Base-by-base conservation (phyloP, 352 stramenopile species). In the Plasmopara muralis region DNA sequence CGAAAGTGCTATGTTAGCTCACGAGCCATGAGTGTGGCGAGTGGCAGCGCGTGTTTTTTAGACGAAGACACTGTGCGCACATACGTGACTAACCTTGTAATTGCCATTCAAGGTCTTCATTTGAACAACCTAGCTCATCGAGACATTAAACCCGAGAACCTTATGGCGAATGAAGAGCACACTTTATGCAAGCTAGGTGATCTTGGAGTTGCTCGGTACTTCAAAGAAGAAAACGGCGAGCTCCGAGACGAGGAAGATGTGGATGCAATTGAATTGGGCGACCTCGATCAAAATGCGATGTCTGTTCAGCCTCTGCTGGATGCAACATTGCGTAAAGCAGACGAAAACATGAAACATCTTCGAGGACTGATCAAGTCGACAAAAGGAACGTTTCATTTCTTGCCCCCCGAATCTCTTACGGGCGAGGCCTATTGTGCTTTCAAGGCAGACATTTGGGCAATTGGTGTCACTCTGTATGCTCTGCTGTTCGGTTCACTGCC, bases 401-500 rank as follows among this genome's bases (percentile, higher is more conserved):
- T 90, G 16, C 65, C 80, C 9, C 80, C 77, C 0, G 80, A 90
- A 54, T 75, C 77, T 5, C 61, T 90, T 18, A 83, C 54, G 40
- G 77, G 75, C 18, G 73, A 78, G 15, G 65, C 67, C 37, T 95
- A 91, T 46, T 76, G 76, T 43, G 88, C 85, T 1, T 92, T 83
- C 47, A 84, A 90, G 37, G 88, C 85, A 2, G 89, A 97, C 53
- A 80, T 96, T 34, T 97, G 90, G 89, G 82, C 81, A 18, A 88
- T 96, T 34, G 90, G 90, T 9, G 85, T 97, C 20, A 94, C 95
- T 6, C 68, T 97, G 41, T 97, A 95, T 51, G 88, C 87, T 5
- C 60, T 97, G 8, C 66, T 96, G 7, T 89, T 87, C 30, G 88
- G 89, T 4, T 80, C 70, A 28, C 60, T 97, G 39, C 90, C 90